phyloP scores from a whole-genome alignment of 2,329 filamentous ascomycete species.

The Beauveria sp. region DNA sequence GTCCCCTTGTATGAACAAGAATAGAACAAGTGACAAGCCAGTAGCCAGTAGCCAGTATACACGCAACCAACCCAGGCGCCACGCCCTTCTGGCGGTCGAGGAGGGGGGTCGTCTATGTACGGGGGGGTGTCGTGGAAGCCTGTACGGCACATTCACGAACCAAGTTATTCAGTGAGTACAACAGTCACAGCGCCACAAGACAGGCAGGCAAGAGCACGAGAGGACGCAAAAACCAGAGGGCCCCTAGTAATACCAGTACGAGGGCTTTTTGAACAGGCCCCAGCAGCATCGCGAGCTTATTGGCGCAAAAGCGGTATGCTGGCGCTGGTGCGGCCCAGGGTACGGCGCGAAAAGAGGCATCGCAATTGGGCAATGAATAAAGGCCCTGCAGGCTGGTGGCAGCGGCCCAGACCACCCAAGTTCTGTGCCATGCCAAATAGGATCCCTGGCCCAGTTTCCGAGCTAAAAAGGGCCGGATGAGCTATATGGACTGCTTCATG shows the following conservation, averaged over 20 bases:
- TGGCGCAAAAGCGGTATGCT: slow-evolving; percentile 6
- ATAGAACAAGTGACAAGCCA: slow-evolving; percentile 2
- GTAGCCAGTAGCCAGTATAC: not conserved
- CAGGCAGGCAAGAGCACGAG: not conserved
- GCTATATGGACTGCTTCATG: not conserved
- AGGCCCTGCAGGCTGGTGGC: not conserved
- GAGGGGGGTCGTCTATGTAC: not conserved
- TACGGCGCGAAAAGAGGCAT: slow-evolving; percentile 10
- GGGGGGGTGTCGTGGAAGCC: not conserved
- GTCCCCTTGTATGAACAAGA: not conserved
- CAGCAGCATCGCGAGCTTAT: not conserved
- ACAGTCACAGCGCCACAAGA: slow-evolving; percentile 2
- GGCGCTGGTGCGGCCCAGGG: slow-evolving; percentile 8
- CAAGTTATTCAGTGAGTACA: not conserved
- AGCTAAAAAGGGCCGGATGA: not conserved
- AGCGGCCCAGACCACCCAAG: not conserved
- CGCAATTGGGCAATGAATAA: not conserved
- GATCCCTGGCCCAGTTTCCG: not conserved
- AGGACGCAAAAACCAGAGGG: not conserved
- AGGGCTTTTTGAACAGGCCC: not conserved
- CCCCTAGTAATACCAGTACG: not conserved
- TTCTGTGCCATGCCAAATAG: not conserved
- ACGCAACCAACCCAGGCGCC: not conserved
- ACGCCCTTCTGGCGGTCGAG: not conserved
- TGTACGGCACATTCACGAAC: slow-evolving; percentile 5